Conservation (phyloP, 1,284 basidiomycete species). For the Wallemia hederae region DNA sequence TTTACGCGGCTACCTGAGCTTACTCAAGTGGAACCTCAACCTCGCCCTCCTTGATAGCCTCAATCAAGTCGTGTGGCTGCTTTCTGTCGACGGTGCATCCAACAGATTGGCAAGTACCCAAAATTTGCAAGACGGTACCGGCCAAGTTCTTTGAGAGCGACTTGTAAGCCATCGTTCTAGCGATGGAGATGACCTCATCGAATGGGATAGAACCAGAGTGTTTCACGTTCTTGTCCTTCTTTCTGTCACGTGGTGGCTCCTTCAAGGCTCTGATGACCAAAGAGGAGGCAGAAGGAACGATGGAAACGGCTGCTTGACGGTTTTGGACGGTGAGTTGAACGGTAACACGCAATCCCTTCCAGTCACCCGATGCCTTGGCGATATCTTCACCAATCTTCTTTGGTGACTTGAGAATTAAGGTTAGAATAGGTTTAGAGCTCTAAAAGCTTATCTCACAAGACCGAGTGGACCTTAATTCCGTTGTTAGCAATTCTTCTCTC, state of each 20-base stretch:
- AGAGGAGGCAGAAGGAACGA: conserved; percentile 91
- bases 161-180: conserved; percentile 85
- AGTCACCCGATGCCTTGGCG: conserved; percentile 90
- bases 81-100: conserved; percentile 91
- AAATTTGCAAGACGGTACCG: conserved; percentile 74
- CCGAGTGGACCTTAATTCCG: conserved; percentile 41
- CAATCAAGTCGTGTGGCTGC: conserved; percentile 82
- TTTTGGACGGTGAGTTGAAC: conserved; percentile 99
- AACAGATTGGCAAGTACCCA: conserved; percentile 69
- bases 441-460: conserved; percentile 36
- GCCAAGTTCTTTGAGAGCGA: conserved; percentile 77
- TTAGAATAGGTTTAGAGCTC: background rate
- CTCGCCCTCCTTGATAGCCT: conserved; percentile 81
- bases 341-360: conserved; percentile 99
- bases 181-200: conserved; percentile 84
- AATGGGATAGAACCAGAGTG: conserved; percentile 84
- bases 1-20: background rate
- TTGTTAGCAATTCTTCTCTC: background rate
- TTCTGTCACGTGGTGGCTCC: conserved; percentile 94
- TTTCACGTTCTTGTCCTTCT: conserved; percentile 99
- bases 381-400: conserved; percentile 99
- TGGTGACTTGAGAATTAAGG: conserved; percentile 36
- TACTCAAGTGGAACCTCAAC: background rate
- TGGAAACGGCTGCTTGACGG: conserved; percentile 87
- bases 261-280: conserved; percentile 97